A percentile compares a stretch with the other conserved stretches of the same genome.
Evolutionary conservation across 1,139 yeast genomes (phyloP).

Genomic region (Yamadazyma spencermartinsiae): DNA sequence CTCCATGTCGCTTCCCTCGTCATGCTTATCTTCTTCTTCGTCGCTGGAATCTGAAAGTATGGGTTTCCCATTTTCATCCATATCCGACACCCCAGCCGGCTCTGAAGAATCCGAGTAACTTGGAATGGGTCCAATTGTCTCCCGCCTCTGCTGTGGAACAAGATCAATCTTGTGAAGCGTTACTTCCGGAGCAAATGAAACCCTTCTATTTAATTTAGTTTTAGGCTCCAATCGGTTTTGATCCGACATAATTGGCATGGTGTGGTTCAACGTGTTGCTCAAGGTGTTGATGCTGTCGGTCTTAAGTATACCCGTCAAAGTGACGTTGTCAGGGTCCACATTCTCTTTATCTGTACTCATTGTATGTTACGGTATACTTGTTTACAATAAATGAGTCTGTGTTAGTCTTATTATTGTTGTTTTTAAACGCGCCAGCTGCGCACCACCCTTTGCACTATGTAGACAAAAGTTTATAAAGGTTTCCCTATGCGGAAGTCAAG

Average conservation of each 20-base stretch:
- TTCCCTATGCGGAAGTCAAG: background rate
- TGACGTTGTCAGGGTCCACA: constrained; percentile 13
- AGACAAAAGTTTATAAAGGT: too few relatives aligned
- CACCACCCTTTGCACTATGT: too few relatives aligned
- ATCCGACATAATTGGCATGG: constrained; percentile 7
- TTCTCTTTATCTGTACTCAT: constrained; percentile 16
- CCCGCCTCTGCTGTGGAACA: constrained; percentile 29
- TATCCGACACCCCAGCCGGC: constrained; percentile 12
- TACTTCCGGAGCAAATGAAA: constrained; percentile 76
- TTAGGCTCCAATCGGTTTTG: constrained; percentile 12
- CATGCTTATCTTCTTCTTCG: constrained; percentile 7
- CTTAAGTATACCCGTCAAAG: constrained; percentile 11
- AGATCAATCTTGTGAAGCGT: constrained; percentile 66
- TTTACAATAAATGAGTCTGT: too few relatives aligned
- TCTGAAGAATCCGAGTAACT: background rate
- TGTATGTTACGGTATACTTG: too few relatives aligned
- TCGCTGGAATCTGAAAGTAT: constrained; percentile 9
- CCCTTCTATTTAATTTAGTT: constrained; percentile 43
- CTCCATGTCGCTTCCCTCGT: constrained; percentile 16
- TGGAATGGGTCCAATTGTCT: constrained; percentile 16
- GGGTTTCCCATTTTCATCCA: background rate
- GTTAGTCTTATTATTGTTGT: too few relatives aligned
- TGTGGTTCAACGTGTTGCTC: too few relatives aligned
- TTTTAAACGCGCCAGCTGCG: too few relatives aligned
- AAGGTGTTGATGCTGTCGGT: too few relatives aligned